Evolutionary conservation across 2,329 filamentous ascomycete genomes (phyloP).

Genomic region (Colletotrichum plurivorum): DNA sequence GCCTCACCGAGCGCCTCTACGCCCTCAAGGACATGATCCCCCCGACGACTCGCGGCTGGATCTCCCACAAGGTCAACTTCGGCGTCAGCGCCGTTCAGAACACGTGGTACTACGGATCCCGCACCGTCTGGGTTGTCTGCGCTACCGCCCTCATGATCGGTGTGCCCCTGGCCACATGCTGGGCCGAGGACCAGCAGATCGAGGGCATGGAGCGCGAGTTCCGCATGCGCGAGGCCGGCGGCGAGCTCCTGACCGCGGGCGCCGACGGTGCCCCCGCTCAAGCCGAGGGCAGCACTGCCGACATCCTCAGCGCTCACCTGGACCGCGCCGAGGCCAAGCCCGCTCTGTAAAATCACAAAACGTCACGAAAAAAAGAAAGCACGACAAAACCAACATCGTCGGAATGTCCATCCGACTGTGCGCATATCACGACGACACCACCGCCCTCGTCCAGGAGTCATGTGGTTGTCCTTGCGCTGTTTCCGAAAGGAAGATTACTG

Average conservation of each 20-base stretch:
- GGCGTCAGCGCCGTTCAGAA: conserved; percentile 67
- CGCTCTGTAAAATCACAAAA: conserved; percentile 58
- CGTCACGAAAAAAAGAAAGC: conserved; percentile 22
- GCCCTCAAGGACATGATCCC: conserved; percentile 84
- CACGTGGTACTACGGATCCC: conserved; percentile 77
- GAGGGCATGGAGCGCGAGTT: conserved; percentile 98
- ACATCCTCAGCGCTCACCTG: conserved; percentile 65
- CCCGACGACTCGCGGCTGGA: conserved; percentile 77
- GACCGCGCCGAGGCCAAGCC: conserved; percentile 62
- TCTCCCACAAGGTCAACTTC: conserved; percentile 71
- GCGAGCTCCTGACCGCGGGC: conserved; percentile 74
- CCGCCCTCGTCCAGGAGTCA: conserved; percentile 17
- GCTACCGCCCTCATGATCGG: conserved; percentile 91
- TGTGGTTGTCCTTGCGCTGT: conserved; percentile 27
- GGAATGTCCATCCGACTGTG: not conserved
- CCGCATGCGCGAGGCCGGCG: conserved; percentile 92
- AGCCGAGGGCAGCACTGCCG: conserved; percentile 57
- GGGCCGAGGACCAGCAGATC: conserved; percentile 96
- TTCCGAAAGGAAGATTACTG: conserved; percentile 18
- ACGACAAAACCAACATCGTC: not conserved
- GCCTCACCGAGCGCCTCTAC: conserved; percentile 77
- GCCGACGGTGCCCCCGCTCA: conserved; percentile 50
- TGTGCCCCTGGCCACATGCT: conserved; percentile 93
- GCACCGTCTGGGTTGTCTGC: conserved; percentile 90
- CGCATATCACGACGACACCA: conserved; percentile 13